phyloP scores from a whole-genome alignment of 176 grass and related monocot species.

The Pontederia crassipes region DNA sequence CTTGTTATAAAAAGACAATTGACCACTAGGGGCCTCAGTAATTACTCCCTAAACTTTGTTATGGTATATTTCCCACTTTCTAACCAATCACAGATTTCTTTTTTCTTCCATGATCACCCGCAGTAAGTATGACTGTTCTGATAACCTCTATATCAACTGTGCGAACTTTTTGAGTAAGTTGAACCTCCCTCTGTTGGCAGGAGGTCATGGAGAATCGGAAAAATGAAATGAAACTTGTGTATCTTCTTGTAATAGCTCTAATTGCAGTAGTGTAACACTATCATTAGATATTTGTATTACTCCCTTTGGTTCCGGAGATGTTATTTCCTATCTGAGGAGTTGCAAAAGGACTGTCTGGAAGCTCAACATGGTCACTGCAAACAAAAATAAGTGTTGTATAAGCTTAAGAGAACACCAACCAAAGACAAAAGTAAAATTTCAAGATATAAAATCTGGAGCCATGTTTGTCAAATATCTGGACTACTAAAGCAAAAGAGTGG shows the following conservation, averaged over 20 bases:
- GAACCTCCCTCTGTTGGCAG: too few species aligned
- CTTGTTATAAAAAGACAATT: too few species aligned
- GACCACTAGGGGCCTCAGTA: not conserved
- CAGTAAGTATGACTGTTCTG: not conserved
- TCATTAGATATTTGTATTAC: not conserved
- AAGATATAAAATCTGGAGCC: not conserved
- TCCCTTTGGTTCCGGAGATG: slow-evolving; percentile 3
- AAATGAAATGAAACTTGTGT: not conserved
- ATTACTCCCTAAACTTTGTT: not conserved
- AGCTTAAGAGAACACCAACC: not conserved
- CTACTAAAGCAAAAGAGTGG: too few species aligned
- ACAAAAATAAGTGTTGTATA: not conserved
- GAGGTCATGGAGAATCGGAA: too few species aligned
- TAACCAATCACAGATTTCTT: not conserved
- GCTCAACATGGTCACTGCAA: slow-evolving; percentile 16
- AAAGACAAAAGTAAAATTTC: not conserved
- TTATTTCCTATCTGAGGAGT: slow-evolving; percentile 1
- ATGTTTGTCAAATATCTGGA: not conserved
- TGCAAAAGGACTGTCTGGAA: slow-evolving; percentile 15
- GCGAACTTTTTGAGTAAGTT: too few species aligned
- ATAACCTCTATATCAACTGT: not conserved
- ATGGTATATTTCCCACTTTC: not conserved
- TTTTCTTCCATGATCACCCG: not conserved
- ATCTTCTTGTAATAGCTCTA: not conserved
- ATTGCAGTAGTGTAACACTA: slow-evolving; percentile 1